Percentiles rank a stretch among this genome's conserved stretches.
Conservation (phyloP, 257 asterid genomes). For the Ligustrum vulgare region DNA sequence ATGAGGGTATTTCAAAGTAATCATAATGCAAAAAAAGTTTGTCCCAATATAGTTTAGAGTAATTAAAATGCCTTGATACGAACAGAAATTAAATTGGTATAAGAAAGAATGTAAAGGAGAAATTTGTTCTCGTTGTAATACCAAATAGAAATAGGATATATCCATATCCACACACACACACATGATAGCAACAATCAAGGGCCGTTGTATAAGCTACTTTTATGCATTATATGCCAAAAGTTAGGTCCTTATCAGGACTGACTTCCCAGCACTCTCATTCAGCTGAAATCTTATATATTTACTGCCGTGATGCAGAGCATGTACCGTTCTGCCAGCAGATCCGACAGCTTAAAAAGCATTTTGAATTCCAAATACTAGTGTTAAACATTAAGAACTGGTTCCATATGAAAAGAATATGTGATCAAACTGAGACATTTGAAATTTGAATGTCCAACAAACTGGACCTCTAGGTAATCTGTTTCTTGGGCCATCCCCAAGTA, state of each 20-base stretch:
- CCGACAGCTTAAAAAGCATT: not conserved
- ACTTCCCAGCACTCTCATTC: not conserved
- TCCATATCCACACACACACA: too few relatives aligned
- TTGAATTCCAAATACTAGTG: not conserved
- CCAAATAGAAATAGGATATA: not conserved
- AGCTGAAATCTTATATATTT: not conserved
- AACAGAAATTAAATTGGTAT: not conserved
- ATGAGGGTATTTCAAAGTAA: slow-evolving; percentile 13
- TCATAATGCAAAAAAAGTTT: slow-evolving; percentile 2
- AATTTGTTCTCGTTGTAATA: not conserved
- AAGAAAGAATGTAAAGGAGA: not conserved
- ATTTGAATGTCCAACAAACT: not conserved
- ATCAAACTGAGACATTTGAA: not conserved
- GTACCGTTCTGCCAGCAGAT: not conserved
- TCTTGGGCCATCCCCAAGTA: not conserved
- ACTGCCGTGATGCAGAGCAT: not conserved
- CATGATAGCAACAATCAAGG: not conserved
- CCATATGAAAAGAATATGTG: not conserved
- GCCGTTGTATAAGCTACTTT: not conserved
- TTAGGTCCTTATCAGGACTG: not conserved
- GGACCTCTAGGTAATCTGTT: not conserved
- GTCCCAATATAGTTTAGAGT: not conserved
- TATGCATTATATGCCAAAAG: not conserved
- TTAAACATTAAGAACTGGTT: not conserved
- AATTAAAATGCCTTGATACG: not conserved